Evolutionary conservation across 805 yeast species (phyloP), one percentile per base, ranked within the genome.

Genomic region (Sugiyamaella americana): DNA sequence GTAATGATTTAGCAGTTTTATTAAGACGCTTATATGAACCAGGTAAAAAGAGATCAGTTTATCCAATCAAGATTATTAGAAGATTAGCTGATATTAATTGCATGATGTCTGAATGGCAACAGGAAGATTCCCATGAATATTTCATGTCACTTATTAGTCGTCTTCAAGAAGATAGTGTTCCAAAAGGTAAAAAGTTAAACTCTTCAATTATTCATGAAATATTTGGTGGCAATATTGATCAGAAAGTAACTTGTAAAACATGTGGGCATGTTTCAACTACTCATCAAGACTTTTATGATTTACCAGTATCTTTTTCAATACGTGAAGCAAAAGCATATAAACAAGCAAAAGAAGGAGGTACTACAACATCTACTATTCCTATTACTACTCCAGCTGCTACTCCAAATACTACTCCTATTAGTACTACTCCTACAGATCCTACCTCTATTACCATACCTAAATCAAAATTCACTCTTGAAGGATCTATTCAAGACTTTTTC

Each of bases 61-160:
- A 84, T 65, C 98, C 96, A 6, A 79, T 79, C 55, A 78, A 76
- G 58, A 71, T 88, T 57, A 82, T 86, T 49, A 72, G 73, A 43
- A 73, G 87, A 54, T 69, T 86, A 48, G 85, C 76, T 42, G 95
- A 87, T 58, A 87, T 91, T 58, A 88, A 88, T 65, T 87, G 95
- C 62, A 86, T 87, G 95, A 87, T 89, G 95, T 80, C 88, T 39
- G 93, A 82, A 63, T 89, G 96, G 96, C 89, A 87, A 65, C 98
- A 93, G 64, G 98, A 93, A 65, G 98, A 93, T 66, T 84, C 96
- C 0, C 98, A 93, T 66, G 98, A 93, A 66, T 93, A 89, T 67
- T 87, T 84, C 63, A 89, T 89, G 97, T 86, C 95, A 10, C 70
- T 89, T 51, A 75, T 89, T 74, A 79, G 91, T 5, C 69, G 96